A percentile compares a stretch with the other conserved stretches of the same genome.
Conservation (phyloP, 257 asterid species). For the Orobanche coerulescens region DNA sequence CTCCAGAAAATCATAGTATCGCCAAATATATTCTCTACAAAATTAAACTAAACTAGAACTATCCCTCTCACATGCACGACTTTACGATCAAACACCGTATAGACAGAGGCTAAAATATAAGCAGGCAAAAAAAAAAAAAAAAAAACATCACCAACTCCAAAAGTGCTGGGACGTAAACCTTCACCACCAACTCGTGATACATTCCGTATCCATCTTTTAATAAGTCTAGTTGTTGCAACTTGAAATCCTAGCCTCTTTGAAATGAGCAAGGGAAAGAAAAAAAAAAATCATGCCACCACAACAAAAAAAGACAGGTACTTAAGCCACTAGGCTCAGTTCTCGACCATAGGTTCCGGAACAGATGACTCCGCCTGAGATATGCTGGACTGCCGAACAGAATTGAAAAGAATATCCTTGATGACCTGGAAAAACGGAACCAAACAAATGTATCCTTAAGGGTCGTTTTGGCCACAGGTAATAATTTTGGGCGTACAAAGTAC, state of each 20-base stretch:
- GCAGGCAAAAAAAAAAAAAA: conserved; percentile 1
- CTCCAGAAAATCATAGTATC: neutral
- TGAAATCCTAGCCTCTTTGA: neutral
- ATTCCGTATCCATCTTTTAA: neutral
- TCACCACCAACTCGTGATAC: neutral
- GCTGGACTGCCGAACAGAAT: conserved; percentile 65
- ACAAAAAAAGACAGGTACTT: neutral
- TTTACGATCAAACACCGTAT: neutral
- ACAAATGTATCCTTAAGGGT: neutral
- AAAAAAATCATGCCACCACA: neutral
- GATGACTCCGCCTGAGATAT: conserved; percentile 47
- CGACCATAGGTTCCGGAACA: conserved; percentile 88
- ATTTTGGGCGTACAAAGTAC: neutral
- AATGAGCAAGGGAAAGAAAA: neutral
- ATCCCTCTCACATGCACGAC: neutral
- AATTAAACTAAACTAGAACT: neutral
- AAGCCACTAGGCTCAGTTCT: conserved; percentile 36
- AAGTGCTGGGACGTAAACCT: neutral
- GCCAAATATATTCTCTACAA: neutral
- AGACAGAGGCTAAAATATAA: neutral
- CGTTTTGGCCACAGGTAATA: neutral
- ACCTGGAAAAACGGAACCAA: conserved; percentile 40
- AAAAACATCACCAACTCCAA: neutral
- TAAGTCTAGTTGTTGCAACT: neutral
- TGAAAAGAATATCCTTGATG: conserved; percentile 88